These are phyloP conservation scores for Viridothelium virens DNA, from an alignment of 495 filamentous ascomycete genomes.

Conservation along the genomic window DNA sequence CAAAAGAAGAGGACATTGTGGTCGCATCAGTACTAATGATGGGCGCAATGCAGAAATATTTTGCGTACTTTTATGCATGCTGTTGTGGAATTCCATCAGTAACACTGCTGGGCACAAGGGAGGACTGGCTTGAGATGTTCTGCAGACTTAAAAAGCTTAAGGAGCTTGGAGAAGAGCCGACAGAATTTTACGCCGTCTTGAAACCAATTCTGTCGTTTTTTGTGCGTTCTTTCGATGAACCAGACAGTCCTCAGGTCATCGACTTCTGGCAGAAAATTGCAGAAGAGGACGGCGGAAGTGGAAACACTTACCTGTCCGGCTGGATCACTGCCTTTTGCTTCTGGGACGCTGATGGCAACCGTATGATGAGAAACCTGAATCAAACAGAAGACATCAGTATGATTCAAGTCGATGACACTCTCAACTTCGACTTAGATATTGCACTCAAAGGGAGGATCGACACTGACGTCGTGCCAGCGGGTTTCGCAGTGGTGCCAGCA, in stretches of 20 bases:
- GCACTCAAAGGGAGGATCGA: conserved; percentile 22
- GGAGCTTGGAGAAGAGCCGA: conserved; percentile 37
- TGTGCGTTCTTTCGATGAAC: conserved; percentile 22
- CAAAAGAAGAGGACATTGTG: conserved; percentile 32
- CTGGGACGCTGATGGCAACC: conserved; percentile 38
- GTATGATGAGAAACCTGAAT: conserved; percentile 14
- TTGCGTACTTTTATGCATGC: conserved; percentile 26
- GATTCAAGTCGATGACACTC: background rate
- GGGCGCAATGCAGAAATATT: conserved; percentile 39
- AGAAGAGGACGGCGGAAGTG: conserved; percentile 24
- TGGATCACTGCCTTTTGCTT: conserved; percentile 47
- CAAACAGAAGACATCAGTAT: background rate
- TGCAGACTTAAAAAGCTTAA: conserved; percentile 34
- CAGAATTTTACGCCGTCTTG: conserved; percentile 13
- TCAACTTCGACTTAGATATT: conserved; percentile 19
- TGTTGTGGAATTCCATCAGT: conserved; percentile 45
- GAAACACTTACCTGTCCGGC: conserved; percentile 33
- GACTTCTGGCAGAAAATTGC: conserved; percentile 42
- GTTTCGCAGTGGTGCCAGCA: conserved; percentile 30
- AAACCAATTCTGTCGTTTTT: conserved; percentile 18
- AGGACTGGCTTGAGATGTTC: conserved; percentile 39
- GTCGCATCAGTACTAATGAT: conserved; percentile 39
- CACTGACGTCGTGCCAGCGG: conserved; percentile 24
- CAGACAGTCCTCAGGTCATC: background rate
- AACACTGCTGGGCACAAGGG: conserved; percentile 40